Conservation (phyloP, 139 green algal genomes). For the Auxenochlorella pyrenoidosa region DNA sequence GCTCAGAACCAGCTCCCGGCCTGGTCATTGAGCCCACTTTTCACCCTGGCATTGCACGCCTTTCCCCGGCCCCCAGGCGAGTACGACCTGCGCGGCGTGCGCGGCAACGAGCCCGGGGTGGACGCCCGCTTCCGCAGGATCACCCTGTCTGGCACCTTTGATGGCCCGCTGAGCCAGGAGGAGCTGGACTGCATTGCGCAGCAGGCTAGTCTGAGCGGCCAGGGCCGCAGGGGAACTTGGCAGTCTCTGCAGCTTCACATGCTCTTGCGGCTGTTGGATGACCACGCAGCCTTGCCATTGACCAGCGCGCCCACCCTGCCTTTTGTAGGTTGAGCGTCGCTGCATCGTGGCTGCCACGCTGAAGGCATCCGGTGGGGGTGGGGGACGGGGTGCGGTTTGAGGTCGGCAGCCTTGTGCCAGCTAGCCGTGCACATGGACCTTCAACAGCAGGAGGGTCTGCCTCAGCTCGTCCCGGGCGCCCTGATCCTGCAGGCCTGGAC, state of each 20-base stretch:
- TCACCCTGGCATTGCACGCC: too few relatives aligned
- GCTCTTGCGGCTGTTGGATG: too few relatives aligned
- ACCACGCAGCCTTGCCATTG: background rate
- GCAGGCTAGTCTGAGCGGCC: too few relatives aligned
- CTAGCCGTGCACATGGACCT: too few relatives aligned
- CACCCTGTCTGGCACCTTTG: slow-evolving; percentile 20
- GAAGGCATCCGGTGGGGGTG: slow-evolving; percentile 5
- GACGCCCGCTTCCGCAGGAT: slow-evolving; percentile 24
- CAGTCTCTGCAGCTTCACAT: too few relatives aligned
- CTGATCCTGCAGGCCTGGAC: slow-evolving; percentile 5
- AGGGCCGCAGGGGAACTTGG: too few relatives aligned
- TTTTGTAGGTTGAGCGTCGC: slow-evolving; percentile 9
- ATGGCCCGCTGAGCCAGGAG: slow-evolving; percentile 17
- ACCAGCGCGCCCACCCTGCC: too few relatives aligned
- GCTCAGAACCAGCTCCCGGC: too few relatives aligned
- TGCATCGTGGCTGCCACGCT: slow-evolving; percentile 42
- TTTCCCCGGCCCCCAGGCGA: slow-evolving; percentile 12
- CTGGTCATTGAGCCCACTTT: too few relatives aligned
- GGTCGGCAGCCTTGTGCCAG: background rate
- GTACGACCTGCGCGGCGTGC: slow-evolving; percentile 40
- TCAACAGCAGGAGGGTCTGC: too few relatives aligned
- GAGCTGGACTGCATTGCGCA: slow-evolving; percentile 17
- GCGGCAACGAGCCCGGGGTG: slow-evolving; percentile 6
- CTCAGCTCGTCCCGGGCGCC: background rate
- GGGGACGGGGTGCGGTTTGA: background rate